phyloP scores from a whole-genome alignment of 2,329 filamentous ascomycete species.

The Sporothrix mexicana region DNA sequence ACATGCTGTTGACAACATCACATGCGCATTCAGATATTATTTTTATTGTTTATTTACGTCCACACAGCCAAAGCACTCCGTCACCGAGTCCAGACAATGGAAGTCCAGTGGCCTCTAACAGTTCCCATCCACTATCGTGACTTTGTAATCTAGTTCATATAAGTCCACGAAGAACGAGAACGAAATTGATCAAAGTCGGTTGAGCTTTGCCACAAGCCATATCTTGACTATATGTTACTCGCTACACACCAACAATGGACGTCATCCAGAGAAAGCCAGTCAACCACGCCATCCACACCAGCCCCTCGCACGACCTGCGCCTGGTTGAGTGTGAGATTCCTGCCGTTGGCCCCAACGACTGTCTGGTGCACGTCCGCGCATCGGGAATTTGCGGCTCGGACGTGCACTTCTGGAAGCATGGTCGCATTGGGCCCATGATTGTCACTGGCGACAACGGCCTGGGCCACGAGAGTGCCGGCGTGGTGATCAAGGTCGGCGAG shows the following conservation, averaged over 20 bases:
- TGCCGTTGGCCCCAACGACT: slow-evolving; percentile 52
- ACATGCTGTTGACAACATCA: too few species aligned
- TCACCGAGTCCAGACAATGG: too few species aligned
- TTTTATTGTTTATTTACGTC: background rate
- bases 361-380: slow-evolving; percentile 65
- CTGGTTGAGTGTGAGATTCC: slow-evolving; percentile 61
- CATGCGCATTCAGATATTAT: background rate
- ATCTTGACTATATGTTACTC: background rate
- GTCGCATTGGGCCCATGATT: slow-evolving; percentile 56
- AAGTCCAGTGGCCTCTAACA: background rate
- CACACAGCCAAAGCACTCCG: too few species aligned
- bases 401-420: slow-evolving; percentile 71
- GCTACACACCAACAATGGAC: slow-evolving; percentile 1
- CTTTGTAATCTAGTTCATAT: background rate
- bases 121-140: background rate
- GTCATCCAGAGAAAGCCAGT: slow-evolving; percentile 34
- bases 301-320: slow-evolving; percentile 71
- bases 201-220: background rate
- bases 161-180: background rate
- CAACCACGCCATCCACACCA: slow-evolving; percentile 74
- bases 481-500: slow-evolving; percentile 63
- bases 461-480: slow-evolving; percentile 57
- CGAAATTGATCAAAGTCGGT: background rate
- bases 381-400: slow-evolving; percentile 68
- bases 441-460: slow-evolving; percentile 10